Percentiles rank a stretch among this genome's conserved stretches.
Conservation (phyloP, 441 rosid genomes). For the Iberis amara region DNA sequence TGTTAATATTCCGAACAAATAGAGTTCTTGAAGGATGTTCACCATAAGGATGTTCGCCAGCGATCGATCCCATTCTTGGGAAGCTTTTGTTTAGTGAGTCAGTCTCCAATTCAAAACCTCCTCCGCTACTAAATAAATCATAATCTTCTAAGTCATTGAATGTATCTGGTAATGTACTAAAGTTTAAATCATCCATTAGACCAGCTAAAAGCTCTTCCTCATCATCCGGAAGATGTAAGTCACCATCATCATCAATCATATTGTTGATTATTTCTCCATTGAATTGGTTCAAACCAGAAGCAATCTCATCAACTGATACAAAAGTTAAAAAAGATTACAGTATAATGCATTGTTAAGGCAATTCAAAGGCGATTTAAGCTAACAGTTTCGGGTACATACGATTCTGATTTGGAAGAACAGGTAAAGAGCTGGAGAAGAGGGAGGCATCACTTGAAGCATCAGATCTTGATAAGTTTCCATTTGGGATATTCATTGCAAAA, state of each 20-base stretch:
- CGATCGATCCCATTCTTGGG: conserved; percentile 52
- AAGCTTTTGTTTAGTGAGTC: conserved; percentile 47
- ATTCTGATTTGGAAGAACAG: conserved; percentile 85
- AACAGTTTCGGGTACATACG: conserved; percentile 61
- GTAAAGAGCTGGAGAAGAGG: conserved; percentile 79
- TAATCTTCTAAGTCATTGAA: conserved; percentile 81
- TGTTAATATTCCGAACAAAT: conserved; percentile 93
- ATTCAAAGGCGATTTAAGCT: background rate
- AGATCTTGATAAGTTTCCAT: conserved; percentile 33
- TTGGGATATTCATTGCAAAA: conserved; percentile 22
- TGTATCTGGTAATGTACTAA: conserved; percentile 69
- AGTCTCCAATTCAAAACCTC: conserved; percentile 89
- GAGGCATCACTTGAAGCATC: conserved; percentile 58
- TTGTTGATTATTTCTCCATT: conserved; percentile 44
- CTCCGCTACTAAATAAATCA: conserved; percentile 89
- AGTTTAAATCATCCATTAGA: conserved; percentile 77
- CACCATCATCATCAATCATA: conserved; percentile 48
- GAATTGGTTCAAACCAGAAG: conserved; percentile 36
- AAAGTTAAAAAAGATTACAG: conserved; percentile 14
- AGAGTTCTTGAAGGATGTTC: conserved; percentile 99
- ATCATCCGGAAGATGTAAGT: conserved; percentile 75
- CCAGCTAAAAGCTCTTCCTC: conserved; percentile 88
- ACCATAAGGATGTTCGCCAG: conserved; percentile 96
- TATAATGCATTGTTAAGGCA: conserved; percentile 5
- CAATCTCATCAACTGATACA: conserved; percentile 36